Base-by-base conservation (phyloP, 225 moss, liverwort and hornwort species). In the Pleurozium schreberi region DNA sequence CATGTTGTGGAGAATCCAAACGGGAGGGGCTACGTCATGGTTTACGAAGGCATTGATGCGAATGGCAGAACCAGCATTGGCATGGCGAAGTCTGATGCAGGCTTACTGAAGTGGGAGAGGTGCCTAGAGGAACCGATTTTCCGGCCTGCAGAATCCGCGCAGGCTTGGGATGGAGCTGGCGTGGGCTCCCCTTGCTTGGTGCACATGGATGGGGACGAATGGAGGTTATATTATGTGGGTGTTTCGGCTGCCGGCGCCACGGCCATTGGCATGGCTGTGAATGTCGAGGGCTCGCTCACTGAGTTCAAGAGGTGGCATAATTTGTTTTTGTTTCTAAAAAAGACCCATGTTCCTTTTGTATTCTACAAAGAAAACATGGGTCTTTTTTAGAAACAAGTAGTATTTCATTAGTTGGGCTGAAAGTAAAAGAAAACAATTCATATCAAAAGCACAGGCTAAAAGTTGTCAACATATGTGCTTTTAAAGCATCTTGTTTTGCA, bases 171-270 rank as follows among this genome's bases (percentile, higher is more conserved):
- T 55, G 90, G 92, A 18, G 89, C 75, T 70, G 92, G 94, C 28
- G 93, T 94, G 27, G 90, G 93, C 28, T 90, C 91, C 8, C 94
- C 94, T 25, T 94, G 94, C 88, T 89, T 94, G 84, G 94, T 94
- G 84, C 94, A 93, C 84, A 94, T 94, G 93, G 93, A 92, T 64
- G 92, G 90, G 36, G 92, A 93, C 87, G 94, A 94, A 58, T 94
- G 94, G 94, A 85, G 94, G 73, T 81, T 94, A 88, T 94, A 93
- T 66, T 94, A 94, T 55, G 93, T 94, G 10, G 94, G 94, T 30
- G 91, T 94, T 33, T 88, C 90, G 45, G 82, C 77, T 25, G 64
- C 59, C 9, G 90, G 93, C 31, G 84, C 66, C 64, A 92, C 90
- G 30, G 94, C 94, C 38, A 93, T 94, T 66, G 94, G 94, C 57